Conservation (phyloP, 129 eudicot species). For the Smallanthus sonchifolius region DNA sequence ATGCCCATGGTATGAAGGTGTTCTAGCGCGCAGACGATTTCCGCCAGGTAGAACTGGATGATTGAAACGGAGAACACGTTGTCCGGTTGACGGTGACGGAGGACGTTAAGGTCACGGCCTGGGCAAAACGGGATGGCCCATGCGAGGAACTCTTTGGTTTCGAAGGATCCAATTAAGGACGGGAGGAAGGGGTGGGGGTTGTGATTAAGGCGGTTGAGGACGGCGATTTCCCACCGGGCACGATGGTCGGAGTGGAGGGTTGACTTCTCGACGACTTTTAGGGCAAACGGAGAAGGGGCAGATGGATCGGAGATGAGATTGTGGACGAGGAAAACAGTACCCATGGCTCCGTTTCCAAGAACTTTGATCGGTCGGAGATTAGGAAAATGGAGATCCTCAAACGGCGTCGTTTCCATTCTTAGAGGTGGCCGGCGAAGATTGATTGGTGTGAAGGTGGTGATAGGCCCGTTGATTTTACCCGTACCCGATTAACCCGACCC, state of each 20-base stretch:
- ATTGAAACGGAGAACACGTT: conserved; percentile 55
- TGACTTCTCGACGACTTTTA: conserved; percentile 76
- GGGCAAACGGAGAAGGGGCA: conserved; percentile 58
- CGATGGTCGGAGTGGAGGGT: conserved; percentile 57
- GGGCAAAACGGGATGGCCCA: conserved; percentile 80
- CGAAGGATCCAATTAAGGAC: conserved; percentile 45
- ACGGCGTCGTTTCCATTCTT: conserved; percentile 28
- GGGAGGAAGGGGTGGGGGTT: conserved; percentile 69
- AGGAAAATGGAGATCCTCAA: conserved; percentile 38
- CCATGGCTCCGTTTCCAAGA: conserved; percentile 87
- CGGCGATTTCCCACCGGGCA: conserved; percentile 80
- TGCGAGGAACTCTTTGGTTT: conserved; percentile 47
- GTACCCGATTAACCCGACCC: too few relatives aligned
- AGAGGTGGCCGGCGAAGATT: background rate
- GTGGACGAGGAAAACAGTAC: conserved; percentile 81
- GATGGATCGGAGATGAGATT: conserved; percentile 42
- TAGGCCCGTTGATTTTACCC: too few relatives aligned
- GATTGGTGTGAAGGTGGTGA: conserved; percentile 8
- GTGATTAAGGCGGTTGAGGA: conserved; percentile 36
- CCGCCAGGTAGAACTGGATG: conserved; percentile 72
- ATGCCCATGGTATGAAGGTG: conserved; percentile 65
- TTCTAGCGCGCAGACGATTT: conserved; percentile 63
- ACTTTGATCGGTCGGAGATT: conserved; percentile 55
- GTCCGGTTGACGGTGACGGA: conserved; percentile 59
- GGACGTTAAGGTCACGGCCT: conserved; percentile 80